phyloP scores from a whole-genome alignment of 495 filamentous ascomycete species.

The Neurospora sp. region DNA sequence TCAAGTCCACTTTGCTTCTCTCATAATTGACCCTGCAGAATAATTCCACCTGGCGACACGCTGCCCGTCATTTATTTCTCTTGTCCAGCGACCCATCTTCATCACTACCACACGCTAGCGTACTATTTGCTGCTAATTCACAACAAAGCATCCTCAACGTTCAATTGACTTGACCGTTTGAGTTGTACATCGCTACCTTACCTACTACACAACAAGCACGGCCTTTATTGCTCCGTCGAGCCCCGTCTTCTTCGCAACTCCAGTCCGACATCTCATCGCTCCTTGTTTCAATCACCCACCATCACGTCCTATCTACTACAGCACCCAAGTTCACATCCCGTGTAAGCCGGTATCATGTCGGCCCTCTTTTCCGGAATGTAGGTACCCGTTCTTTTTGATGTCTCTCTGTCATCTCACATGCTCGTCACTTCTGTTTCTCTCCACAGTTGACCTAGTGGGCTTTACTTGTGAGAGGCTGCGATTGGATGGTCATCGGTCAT shows the following conservation, averaged over 20 bases:
- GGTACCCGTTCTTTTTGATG: slow-evolving; percentile 26
- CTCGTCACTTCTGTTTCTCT: background rate
- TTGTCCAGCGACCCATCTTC: background rate
- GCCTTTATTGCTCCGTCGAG: background rate
- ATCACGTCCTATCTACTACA: background rate
- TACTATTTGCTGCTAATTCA: background rate
- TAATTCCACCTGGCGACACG: background rate
- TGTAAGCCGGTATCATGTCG: slow-evolving; percentile 46
- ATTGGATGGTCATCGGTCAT: background rate
- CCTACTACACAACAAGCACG: background rate
- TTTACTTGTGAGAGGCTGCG: background rate
- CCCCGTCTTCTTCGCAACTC: background rate
- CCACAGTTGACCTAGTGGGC: background rate
- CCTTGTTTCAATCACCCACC: background rate
- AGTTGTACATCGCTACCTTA: background rate
- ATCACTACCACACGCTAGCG: background rate
- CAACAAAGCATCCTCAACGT: background rate
- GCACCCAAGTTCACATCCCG: background rate
- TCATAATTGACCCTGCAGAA: background rate
- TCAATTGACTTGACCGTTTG: background rate
- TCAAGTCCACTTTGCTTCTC: background rate
- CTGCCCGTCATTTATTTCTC: background rate
- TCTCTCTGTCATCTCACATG: slow-evolving; percentile 3
- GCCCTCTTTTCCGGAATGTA: slow-evolving; percentile 75
- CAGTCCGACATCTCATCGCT: background rate